These are phyloP conservation scores for Metschnikowia anglica DNA, from an alignment of 805 yeast genomes.

Conservation along the genomic window DNA sequence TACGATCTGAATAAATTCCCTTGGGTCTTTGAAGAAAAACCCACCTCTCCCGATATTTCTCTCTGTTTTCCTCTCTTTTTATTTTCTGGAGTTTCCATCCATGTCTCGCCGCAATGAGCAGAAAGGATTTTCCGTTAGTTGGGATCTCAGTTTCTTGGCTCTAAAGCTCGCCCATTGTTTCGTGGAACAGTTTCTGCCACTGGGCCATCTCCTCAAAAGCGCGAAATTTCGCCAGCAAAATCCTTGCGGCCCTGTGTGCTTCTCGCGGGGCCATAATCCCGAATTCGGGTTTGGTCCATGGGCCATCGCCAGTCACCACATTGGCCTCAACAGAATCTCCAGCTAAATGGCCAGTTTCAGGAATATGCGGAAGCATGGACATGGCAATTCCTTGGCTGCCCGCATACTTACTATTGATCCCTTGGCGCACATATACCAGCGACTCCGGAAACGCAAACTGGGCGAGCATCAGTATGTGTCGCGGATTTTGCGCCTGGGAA, in stretches of 20 bases:
- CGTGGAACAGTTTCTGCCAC: conserved; percentile 17
- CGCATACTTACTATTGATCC: conserved; percentile 5
- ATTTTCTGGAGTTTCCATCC: no score
- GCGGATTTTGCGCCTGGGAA: conserved; percentile 49
- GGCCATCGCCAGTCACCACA: not conserved
- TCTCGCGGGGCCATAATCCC: not conserved
- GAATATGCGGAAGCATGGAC: conserved; percentile 3
- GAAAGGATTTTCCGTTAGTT: no score
- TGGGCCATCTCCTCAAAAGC: conserved; percentile 13
- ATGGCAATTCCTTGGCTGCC: conserved; percentile 14
- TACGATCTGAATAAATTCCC: no score
- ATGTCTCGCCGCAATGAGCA: no score
- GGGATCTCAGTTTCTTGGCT: no score
- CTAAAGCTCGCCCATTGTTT: conserved; percentile 3
- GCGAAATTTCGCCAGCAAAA: conserved; percentile 8
- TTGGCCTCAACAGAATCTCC: not conserved
- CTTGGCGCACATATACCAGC: conserved; percentile 1
- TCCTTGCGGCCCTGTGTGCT: not conserved
- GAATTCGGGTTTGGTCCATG: not conserved
- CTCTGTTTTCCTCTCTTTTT: no score
- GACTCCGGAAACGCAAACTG: conserved; percentile 9
- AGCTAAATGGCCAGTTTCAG: not conserved
- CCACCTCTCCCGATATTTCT: no score
- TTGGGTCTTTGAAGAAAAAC: no score
- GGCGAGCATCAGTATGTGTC: conserved; percentile 12